Evolutionary conservation across 441 rosid genomes (phyloP).

Genomic region (Raphanus hybrid): DNA sequence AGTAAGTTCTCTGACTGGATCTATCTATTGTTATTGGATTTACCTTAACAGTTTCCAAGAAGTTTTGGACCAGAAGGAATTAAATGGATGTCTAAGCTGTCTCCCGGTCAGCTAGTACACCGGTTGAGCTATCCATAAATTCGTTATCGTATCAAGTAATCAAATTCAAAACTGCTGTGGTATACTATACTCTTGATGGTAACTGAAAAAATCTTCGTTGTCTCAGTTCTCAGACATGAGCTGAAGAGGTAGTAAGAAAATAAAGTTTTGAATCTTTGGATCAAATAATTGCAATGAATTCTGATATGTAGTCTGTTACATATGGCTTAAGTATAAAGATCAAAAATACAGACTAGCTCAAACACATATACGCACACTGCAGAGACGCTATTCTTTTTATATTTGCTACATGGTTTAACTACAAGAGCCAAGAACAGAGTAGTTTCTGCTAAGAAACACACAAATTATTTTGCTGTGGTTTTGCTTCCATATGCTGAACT

Average conservation of each 20-base stretch:
- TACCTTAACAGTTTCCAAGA: no score
- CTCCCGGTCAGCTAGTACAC: no score
- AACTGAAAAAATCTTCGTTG: background rate
- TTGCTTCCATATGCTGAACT: background rate
- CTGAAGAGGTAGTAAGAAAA: background rate
- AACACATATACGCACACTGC: background rate
- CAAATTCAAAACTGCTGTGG: no score
- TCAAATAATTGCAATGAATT: background rate
- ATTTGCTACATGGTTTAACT: background rate
- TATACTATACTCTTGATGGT: background rate
- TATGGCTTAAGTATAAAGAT: background rate
- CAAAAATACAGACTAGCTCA: background rate
- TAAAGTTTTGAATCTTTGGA: background rate
- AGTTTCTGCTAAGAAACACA: background rate
- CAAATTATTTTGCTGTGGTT: background rate
- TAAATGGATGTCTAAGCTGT: no score
- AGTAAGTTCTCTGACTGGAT: no score
- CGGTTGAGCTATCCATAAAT: background rate
- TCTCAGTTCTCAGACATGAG: background rate
- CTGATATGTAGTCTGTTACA: background rate
- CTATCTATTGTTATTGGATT: no score
- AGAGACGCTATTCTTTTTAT: background rate
- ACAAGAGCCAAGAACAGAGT: slow-evolving; percentile 8
- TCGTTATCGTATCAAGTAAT: background rate
- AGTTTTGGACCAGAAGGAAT: no score